phyloP scores from a whole-genome alignment of 495 filamentous ascomycete species.

The Friedmanniomyces simplex region DNA sequence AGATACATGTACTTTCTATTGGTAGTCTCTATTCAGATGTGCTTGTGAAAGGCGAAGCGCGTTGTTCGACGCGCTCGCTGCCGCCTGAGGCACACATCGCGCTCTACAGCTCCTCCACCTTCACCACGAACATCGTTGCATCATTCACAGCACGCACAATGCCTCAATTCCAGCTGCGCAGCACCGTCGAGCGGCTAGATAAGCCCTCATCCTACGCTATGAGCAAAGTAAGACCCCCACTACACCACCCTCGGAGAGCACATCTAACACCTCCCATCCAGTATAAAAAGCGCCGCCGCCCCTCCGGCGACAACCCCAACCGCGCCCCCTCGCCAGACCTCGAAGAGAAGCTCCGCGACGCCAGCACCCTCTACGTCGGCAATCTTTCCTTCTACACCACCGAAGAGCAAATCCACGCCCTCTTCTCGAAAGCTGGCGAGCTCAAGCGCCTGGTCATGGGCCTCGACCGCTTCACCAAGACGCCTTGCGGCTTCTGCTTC shows the following conservation, averaged over 20 bases:
- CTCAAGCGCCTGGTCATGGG: constrained; percentile 99
- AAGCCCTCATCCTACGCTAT: constrained; percentile 81
- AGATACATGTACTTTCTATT: too few species aligned
- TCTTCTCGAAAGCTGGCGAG: constrained; percentile 62
- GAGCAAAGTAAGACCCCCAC: constrained; percentile 48
- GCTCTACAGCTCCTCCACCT: neutral
- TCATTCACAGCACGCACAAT: constrained; percentile 6
- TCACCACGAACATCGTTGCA: neutral
- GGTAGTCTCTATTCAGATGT: too few species aligned
- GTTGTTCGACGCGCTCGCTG: neutral
- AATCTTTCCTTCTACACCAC: constrained; percentile 99
- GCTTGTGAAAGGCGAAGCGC: neutral
- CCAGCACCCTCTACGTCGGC: constrained; percentile 92
- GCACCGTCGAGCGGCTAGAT: constrained; percentile 79
- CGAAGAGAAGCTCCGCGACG: constrained; percentile 68
- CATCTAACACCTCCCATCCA: constrained; percentile 25
- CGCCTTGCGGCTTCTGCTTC: constrained; percentile 97
- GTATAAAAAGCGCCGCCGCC: constrained; percentile 58
- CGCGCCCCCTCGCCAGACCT: constrained; percentile 35
- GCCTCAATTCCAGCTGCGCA: constrained; percentile 32
- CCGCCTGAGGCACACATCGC: neutral
- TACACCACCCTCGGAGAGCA: neutral
- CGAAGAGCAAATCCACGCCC: constrained; percentile 94
- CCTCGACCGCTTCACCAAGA: constrained; percentile 90
- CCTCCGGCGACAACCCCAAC: constrained; percentile 43